Base-by-base conservation (phyloP, 257 asterid genomes). In the Echium plantagineum region DNA sequence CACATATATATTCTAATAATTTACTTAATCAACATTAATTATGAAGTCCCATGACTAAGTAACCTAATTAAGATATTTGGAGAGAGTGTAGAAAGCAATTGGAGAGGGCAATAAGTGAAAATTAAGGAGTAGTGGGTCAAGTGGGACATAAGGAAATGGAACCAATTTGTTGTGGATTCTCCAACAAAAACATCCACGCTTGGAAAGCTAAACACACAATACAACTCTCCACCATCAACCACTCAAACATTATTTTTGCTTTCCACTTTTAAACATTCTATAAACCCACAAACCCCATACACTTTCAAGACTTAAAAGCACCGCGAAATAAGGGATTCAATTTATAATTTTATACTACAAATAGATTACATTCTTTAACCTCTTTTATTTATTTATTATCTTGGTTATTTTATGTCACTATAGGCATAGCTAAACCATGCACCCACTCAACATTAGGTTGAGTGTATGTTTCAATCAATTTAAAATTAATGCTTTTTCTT, bases 111-210 rank as follows among this genome's bases (percentile, higher is more conserved):
- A 28, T 15, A 55, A 46, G 46, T 58, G 49, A 20, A 59, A 58
- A 72, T 66, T 2, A 2, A n/a, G 49, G 57, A 52, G 15, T 58
- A 69, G 72, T 72, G 76, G 63, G 67, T 70, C 21, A 16, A 58
- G 72, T 69, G 75, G 79, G 79, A 60, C 80, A 75, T 46, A 22
- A 67, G 65, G 64, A 71, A 57, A 38, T 64, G 77, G 72, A 75
- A 74, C 80, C 80, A 68, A 60, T 64, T 67, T 74, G 74, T 67
- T 72, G 84, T 79, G 77, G 81, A 79, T 67, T 75, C 75, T 79
- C 81, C 79, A 79, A 75, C 84, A 75, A 72, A 66, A 59, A 67
- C 71, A 24, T 57, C 70, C 84, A 79, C 81, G 84, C 84, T 72
- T 79, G 73, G 75, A 79, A 79, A 79, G 84, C 79, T 55, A 55